These are phyloP conservation scores for Thalassia testudinum DNA, from an alignment of 116 monocot genomes.

Conservation along the genomic window DNA sequence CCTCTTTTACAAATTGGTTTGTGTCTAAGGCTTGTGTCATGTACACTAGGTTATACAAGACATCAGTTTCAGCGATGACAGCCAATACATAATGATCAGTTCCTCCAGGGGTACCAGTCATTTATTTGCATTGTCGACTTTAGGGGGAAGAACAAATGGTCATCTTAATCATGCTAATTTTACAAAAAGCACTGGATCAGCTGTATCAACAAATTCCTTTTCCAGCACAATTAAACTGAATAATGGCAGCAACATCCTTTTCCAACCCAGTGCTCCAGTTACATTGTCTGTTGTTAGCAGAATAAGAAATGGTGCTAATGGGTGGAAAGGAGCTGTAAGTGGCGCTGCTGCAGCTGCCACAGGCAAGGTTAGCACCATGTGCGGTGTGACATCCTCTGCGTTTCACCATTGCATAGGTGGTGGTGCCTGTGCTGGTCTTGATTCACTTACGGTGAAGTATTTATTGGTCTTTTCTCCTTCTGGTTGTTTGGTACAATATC, in stretches of 20 bases:
- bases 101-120: constrained; percentile 87
- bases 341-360: constrained; percentile 68
- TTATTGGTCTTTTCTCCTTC: constrained; percentile 83
- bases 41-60: constrained; percentile 73
- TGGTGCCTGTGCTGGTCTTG: constrained; percentile 15
- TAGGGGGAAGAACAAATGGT: constrained; percentile 13
- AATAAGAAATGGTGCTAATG: constrained; percentile 69
- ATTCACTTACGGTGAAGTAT: constrained; percentile 23
- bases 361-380: constrained; percentile 48
- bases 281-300: constrained; percentile 69
- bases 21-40: too few species aligned
- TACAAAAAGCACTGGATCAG: constrained; percentile 11
- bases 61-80: constrained; percentile 87
- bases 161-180: constrained; percentile 15
- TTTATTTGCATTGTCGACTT: constrained; percentile 60
- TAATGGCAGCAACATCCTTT: too few species aligned
- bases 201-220: constrained; percentile 6
- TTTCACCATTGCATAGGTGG: constrained; percentile 49
- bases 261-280: constrained; percentile 26
- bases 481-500: constrained; percentile 74
- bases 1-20: not conserved
- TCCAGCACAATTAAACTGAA: too few species aligned
- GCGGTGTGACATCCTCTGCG: constrained; percentile 66
- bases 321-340: constrained; percentile 65
- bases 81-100: constrained; percentile 85